Conservation (phyloP, 1,139 yeast genomes). For the Insectozyma bohioensis region DNA sequence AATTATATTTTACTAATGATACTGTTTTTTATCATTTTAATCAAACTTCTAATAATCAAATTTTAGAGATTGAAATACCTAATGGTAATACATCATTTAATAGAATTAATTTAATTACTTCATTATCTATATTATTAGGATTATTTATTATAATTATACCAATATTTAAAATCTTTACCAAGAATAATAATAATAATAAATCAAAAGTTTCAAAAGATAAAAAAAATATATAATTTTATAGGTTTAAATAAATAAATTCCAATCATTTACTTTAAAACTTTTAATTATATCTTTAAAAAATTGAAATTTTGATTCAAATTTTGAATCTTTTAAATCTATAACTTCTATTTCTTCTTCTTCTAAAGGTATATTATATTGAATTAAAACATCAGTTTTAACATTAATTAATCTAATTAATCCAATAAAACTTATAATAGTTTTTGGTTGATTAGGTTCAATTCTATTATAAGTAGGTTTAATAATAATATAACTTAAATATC, state of each 20-base stretch:
- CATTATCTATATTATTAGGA: slow-evolving; percentile 14
- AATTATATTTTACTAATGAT: slow-evolving; percentile 39
- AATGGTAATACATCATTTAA: slow-evolving; percentile 20
- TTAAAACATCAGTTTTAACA: slow-evolving; percentile 59
- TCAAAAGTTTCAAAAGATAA: too few relatives aligned
- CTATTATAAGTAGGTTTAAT: slow-evolving; percentile 10
- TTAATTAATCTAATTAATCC: slow-evolving; percentile 53
- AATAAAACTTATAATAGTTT: slow-evolving; percentile 20
- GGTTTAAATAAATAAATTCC: slow-evolving; percentile 27
- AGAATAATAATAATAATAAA: not conserved
- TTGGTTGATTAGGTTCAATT: slow-evolving; percentile 9
- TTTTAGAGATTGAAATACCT: slow-evolving; percentile 21
- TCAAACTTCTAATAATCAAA: slow-evolving; percentile 6
- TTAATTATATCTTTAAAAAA: slow-evolving; percentile 19
- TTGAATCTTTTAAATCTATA: slow-evolving; percentile 20
- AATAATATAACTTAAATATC: slow-evolving; percentile 11
- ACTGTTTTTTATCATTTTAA: slow-evolving; percentile 41
- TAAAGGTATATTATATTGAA: slow-evolving; percentile 60
- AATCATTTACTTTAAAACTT: slow-evolving; percentile 23
- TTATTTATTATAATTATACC: slow-evolving; percentile 12
- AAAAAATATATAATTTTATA: not conserved
- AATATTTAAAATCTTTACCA: slow-evolving; percentile 7
- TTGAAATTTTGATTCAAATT: slow-evolving; percentile 13
- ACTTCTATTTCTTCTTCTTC: slow-evolving; percentile 13
- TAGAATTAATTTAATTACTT: slow-evolving; percentile 18